These are phyloP conservation scores for Wickerhamiella shivajii DNA, from an alignment of 805 yeast genomes.

Conservation along the genomic window DNA sequence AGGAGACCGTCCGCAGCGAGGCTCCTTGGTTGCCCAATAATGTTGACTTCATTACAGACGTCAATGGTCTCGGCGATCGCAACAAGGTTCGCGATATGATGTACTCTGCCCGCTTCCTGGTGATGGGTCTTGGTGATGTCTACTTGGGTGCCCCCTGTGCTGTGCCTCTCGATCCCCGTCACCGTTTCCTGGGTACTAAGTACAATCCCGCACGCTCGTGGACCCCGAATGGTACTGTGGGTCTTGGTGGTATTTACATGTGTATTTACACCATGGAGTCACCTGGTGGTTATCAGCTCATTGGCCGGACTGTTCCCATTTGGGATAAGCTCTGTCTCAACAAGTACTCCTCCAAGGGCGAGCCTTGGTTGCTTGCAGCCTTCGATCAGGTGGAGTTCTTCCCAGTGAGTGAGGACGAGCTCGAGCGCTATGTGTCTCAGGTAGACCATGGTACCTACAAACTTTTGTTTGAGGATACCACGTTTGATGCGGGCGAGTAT, in stretches of 20 bases:
- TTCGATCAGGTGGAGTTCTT: constrained; percentile 92
- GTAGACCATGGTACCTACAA: constrained; percentile 67
- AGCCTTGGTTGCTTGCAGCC: constrained; percentile 83
- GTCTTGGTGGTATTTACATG: constrained; percentile 98
- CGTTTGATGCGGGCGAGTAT: constrained; percentile 72
- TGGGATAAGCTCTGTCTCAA: constrained; percentile 82
- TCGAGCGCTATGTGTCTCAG: constrained; percentile 56
- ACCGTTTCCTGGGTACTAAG: constrained; percentile 79
- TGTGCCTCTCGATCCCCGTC: constrained; percentile 94
- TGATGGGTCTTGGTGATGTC: constrained; percentile 91
- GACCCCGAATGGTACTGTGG: constrained; percentile 95
- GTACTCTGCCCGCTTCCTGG: constrained; percentile 81
- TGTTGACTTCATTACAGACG: constrained; percentile 85
- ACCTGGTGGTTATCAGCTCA: constrained; percentile 96
- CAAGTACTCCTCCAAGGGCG: constrained; percentile 28
- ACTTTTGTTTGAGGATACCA: constrained; percentile 59
- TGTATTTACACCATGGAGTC: constrained; percentile 96
- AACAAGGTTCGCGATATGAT: constrained; percentile 67
- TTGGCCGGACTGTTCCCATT: constrained; percentile 92
- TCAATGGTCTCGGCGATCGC: constrained; percentile 60
- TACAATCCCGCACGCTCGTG: constrained; percentile 93
- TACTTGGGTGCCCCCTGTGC: constrained; percentile 98
- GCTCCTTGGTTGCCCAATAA: constrained; percentile 99
- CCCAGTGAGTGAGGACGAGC: constrained; percentile 75
- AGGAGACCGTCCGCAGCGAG: constrained; percentile 78